phyloP scores from a whole-genome alignment of 164 flowering plant species.

The Berberis thunbergii region DNA sequence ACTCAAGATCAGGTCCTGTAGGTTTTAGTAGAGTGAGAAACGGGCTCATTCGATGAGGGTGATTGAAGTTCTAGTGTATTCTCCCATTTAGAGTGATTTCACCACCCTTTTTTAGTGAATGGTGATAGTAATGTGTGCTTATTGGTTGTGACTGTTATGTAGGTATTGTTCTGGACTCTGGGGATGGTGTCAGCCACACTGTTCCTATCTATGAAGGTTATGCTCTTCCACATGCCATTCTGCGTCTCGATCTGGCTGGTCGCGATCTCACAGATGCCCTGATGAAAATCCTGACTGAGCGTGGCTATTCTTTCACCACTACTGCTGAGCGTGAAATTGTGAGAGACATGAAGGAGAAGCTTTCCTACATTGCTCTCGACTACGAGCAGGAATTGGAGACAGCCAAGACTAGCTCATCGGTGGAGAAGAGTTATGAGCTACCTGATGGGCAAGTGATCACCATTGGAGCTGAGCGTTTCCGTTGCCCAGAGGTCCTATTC shows the following conservation, averaged over 20 bases:
- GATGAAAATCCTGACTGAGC: conserved; percentile 68
- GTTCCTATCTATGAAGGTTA: conserved; percentile 83
- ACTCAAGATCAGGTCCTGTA: too few species aligned
- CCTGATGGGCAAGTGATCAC: conserved; percentile 68
- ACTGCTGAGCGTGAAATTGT: conserved; percentile 60
- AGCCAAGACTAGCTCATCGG: conserved; percentile 18
- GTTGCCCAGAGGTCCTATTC: conserved; percentile 81
- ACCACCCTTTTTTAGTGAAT: neutral
- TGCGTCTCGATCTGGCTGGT: conserved; percentile 69
- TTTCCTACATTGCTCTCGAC: conserved; percentile 18
- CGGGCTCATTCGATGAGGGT: too few species aligned
- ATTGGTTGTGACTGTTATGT: neutral
- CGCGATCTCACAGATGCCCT: conserved; percentile 71
- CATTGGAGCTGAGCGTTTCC: conserved; percentile 71
- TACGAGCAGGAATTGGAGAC: conserved; percentile 17
- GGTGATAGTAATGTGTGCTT: neutral
- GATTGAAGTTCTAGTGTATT: too few species aligned
- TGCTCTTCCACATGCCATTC: conserved; percentile 80
- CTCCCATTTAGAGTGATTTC: too few species aligned
- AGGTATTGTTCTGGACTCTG: conserved; percentile 75
- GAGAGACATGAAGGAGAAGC: conserved; percentile 66
- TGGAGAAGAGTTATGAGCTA: conserved; percentile 22
- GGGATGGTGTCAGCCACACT: conserved; percentile 81
- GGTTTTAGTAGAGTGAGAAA: too few species aligned
- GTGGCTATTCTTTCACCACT: conserved; percentile 48